phyloP scores from a whole-genome alignment of 352 stramenopile species.

The Halophytophthora polymorphica region DNA sequence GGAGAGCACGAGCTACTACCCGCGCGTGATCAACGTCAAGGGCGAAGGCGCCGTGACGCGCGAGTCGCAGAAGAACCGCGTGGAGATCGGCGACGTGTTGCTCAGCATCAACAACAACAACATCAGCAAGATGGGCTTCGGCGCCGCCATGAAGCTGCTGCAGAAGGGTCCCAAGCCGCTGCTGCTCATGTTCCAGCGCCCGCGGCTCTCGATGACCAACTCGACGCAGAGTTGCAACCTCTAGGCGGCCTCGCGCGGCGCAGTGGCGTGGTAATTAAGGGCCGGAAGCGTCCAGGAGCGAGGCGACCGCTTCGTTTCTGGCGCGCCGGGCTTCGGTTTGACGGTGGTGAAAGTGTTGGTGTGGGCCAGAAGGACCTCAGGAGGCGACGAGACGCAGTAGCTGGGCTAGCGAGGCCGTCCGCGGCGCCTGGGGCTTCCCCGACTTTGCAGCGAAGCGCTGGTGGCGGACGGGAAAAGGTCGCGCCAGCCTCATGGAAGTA shows the following conservation, averaged over 20 bases:
- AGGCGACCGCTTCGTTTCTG: constrained; percentile 12
- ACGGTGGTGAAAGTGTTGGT: too few relatives aligned
- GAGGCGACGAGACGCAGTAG: too few relatives aligned
- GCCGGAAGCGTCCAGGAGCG: constrained; percentile 15
- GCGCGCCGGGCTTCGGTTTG: too few relatives aligned
- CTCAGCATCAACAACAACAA: constrained; percentile 91
- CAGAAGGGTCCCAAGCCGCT: constrained; percentile 85
- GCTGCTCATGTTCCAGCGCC: constrained; percentile 84
- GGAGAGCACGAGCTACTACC: constrained; percentile 84
- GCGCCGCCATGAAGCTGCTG: constrained; percentile 78
- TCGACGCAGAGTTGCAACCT: constrained; percentile 32
- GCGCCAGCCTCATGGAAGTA: constrained; percentile 20
- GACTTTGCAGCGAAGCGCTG: neutral
- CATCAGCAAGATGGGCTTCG: constrained; percentile 89
- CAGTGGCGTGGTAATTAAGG: constrained; percentile 27
- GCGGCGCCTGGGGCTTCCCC: constrained; percentile 18
- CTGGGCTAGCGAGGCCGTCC: too few relatives aligned
- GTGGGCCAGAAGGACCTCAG: too few relatives aligned
- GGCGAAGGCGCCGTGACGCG: constrained; percentile 78
- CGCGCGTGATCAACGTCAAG: constrained; percentile 87
- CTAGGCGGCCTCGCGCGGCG: constrained; percentile 19
- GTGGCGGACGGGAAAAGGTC: constrained; percentile 3
- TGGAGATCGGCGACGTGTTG: constrained; percentile 78
- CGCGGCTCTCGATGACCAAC: constrained; percentile 34
- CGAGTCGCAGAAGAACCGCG: constrained; percentile 79